These are phyloP conservation scores for Backusella liffmaniae DNA, from an alignment of 192 early-diverging fungal species.

Conservation along the genomic window DNA sequence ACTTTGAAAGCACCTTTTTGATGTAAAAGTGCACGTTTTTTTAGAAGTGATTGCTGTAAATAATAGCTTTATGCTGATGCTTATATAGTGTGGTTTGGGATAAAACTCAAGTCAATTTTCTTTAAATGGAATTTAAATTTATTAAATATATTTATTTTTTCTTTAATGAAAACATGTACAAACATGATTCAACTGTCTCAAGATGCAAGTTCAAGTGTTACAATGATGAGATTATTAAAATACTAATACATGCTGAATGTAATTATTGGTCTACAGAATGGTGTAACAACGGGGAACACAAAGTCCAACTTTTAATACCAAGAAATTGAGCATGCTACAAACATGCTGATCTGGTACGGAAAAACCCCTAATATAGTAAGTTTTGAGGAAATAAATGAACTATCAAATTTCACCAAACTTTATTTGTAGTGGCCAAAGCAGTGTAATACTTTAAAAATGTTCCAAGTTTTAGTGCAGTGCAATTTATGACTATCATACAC, in stretches of 20 bases:
- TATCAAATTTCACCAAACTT: not conserved
- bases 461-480: not conserved
- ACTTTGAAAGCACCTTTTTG: too few relatives aligned
- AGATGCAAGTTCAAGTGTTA: not conserved
- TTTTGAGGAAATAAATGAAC: not conserved
- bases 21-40: too few relatives aligned
- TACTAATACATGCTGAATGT: not conserved
- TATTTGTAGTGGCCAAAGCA: not conserved
- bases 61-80: too few relatives aligned
- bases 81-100: not conserved
- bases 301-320: constrained; percentile 2
- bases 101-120: not conserved
- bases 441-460: not conserved
- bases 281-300: not conserved
- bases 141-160: not conserved
- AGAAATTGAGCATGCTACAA: not conserved
- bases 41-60: too few relatives aligned
- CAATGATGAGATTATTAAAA: not conserved
- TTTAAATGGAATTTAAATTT: not conserved
- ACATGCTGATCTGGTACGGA: not conserved
- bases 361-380: not conserved
- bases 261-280: not conserved
- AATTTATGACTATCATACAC: not conserved
- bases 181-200: not conserved
- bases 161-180: not conserved